Evolutionary conservation across 495 filamentous ascomycete species (phyloP).

Genomic region (Neurospora tetrasperma): DNA sequence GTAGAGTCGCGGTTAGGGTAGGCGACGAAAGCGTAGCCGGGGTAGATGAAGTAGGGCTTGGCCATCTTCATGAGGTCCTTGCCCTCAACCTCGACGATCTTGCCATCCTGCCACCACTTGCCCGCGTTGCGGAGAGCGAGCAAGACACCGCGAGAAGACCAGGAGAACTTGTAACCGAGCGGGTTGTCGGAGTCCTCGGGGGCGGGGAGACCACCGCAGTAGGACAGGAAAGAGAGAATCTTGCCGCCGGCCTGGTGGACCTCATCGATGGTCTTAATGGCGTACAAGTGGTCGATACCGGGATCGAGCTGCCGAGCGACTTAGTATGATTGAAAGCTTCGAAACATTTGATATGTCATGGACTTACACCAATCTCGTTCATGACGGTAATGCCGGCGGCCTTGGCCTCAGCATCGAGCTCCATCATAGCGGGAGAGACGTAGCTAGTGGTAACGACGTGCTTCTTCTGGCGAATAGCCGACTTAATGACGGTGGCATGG

Average conservation of each 20-base stretch:
- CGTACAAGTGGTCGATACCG: constrained; percentile 72
- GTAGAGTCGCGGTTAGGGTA: constrained; percentile 92
- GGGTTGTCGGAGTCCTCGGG: constrained; percentile 84
- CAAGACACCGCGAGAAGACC: constrained; percentile 72
- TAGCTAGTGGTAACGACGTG: constrained; percentile 96
- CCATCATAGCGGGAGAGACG: constrained; percentile 84
- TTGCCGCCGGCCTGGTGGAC: constrained; percentile 79
- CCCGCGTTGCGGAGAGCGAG: constrained; percentile 80
- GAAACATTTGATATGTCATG: constrained; percentile 10
- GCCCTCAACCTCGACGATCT: constrained; percentile 48
- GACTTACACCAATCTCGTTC: constrained; percentile 84
- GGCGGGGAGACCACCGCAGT: constrained; percentile 64
- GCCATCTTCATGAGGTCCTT: constrained; percentile 74
- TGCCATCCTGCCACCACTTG: constrained; percentile 69
- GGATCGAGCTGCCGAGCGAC: constrained; percentile 11
- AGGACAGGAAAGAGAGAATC: constrained; percentile 71
- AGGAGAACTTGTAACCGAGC: constrained; percentile 92
- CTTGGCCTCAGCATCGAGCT: constrained; percentile 73
- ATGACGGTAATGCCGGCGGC: constrained; percentile 92
- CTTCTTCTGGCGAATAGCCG: constrained; percentile 87
- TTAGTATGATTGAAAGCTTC: constrained; percentile 15
- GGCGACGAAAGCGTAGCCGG: constrained; percentile 77
- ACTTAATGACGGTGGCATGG: constrained; percentile 85
- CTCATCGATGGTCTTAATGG: constrained; percentile 79
- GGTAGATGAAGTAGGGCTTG: constrained; percentile 87